A percentile compares a stretch with the other conserved stretches of the same genome.
Evolutionary conservation across 2,329 filamentous ascomycete genomes (phyloP).

Genomic region (Keithomyces neogunnii): DNA sequence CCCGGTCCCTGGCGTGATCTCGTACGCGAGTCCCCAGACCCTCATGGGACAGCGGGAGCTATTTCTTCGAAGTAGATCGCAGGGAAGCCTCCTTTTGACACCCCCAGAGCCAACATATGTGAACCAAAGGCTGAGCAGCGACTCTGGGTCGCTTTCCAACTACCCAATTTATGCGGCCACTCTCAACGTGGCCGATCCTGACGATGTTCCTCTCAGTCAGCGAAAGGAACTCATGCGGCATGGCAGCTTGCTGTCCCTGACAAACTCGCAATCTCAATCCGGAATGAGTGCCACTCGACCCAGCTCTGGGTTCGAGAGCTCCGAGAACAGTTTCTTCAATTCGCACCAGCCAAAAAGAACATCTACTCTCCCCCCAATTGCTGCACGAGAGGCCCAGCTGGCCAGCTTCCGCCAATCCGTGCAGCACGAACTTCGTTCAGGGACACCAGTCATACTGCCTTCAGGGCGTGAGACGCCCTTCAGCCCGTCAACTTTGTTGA

Average conservation of each 20-base stretch:
- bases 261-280: conserved; percentile 14
- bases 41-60: conserved; percentile 47
- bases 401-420: conserved; percentile 60
- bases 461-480: conserved; percentile 31
- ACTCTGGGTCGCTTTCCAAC: conserved; percentile 32
- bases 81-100: conserved; percentile 27
- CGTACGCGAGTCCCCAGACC: conserved; percentile 44
- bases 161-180: conserved; percentile 22
- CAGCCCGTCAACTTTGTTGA: conserved; percentile 22
- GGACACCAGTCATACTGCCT: conserved; percentile 23
- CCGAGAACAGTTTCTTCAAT: conserved; percentile 35
- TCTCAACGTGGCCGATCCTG: conserved; percentile 36
- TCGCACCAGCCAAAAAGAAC: conserved; percentile 46
- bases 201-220: conserved; percentile 65
- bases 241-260: conserved; percentile 30
- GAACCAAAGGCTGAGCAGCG: conserved; percentile 24
- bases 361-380: conserved; percentile 31
- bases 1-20: conserved; percentile 36
- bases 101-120: conserved; percentile 17
- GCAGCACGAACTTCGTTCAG: conserved; percentile 48
- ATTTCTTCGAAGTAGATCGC: conserved; percentile 43
- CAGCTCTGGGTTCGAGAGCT: conserved; percentile 16
- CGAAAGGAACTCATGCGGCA: conserved; percentile 54
- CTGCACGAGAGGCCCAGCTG: conserved; percentile 49
- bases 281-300: conserved; percentile 10